Percentiles rank a stretch among this genome's conserved stretches.
These are phyloP conservation scores for Aspergillus sojae DNA, from an alignment of 2,329 filamentous ascomycete genomes.

Conservation along the genomic window DNA sequence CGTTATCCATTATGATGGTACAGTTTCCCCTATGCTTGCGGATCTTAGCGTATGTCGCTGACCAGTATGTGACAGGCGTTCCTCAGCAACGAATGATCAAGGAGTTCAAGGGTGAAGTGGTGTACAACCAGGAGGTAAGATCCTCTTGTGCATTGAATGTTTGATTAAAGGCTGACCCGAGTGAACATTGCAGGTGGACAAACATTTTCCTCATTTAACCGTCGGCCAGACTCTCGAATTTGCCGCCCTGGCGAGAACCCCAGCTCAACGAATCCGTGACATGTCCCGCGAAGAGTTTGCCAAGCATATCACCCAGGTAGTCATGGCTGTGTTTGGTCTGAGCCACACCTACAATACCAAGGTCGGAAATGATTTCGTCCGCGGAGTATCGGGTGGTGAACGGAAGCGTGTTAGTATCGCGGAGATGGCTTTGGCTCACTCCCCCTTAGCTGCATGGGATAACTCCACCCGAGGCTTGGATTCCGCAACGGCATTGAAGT, in stretches of 20 bases:
- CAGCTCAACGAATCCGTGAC: constrained; percentile 30
- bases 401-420: constrained; percentile 63
- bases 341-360: constrained; percentile 54
- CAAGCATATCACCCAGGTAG: constrained; percentile 45
- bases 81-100: constrained; percentile 33
- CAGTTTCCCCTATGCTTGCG: neutral
- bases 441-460: constrained; percentile 47
- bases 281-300: constrained; percentile 41
- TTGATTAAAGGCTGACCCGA: neutral
- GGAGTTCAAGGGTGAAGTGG: constrained; percentile 41
- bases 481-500: constrained; percentile 56
- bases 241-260: constrained; percentile 67
- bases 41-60: neutral
- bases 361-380: constrained; percentile 56
- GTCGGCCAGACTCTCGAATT: constrained; percentile 79
- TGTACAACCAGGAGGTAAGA: constrained; percentile 50
- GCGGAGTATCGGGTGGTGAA: constrained; percentile 62
- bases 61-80: constrained; percentile 42
- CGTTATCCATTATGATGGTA: constrained; percentile 4
- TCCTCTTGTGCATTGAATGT: too few relatives aligned
- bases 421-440: constrained; percentile 51
- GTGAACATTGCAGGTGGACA: constrained; percentile 65
- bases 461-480: constrained; percentile 52
- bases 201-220: constrained; percentile 65
- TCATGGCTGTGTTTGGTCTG: constrained; percentile 44